A percentile compares a stretch with the other conserved stretches of the same genome.
Evolutionary conservation across 2,329 filamentous ascomycete species (phyloP).

Genomic region (Aspergillus clavatus): DNA sequence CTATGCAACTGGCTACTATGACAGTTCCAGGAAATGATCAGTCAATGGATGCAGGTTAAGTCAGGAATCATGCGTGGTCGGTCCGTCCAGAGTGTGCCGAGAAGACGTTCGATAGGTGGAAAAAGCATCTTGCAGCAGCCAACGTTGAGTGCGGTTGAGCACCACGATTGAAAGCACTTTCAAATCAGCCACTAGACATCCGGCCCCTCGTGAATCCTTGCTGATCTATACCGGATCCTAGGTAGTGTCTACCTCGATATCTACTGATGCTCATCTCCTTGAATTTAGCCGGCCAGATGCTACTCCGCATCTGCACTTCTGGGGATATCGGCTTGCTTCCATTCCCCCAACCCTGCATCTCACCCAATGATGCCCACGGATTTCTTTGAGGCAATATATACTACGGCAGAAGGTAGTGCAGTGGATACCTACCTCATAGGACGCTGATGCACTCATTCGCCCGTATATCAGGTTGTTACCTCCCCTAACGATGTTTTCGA

Average conservation of each 20-base stretch:
- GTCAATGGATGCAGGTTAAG: not conserved
- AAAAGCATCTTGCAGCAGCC: not conserved
- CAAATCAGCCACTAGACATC: not conserved
- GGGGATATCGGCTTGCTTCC: not conserved
- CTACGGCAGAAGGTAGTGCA: not conserved
- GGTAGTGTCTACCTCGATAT: no score
- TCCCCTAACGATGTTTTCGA: not conserved
- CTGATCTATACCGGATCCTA: no score
- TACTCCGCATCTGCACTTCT: not conserved
- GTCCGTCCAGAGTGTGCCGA: no score
- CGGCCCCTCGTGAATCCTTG: no score
- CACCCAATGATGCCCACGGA: no score
- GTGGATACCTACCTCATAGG: not conserved
- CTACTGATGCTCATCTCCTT: no score
- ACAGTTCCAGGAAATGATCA: not conserved
- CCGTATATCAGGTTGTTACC: not conserved
- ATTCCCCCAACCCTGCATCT: not conserved
- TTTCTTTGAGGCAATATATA: not conserved
- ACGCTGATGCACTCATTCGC: not conserved
- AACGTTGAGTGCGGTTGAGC: not conserved
- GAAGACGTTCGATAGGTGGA: conserved; percentile 1
- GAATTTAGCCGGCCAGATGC: not conserved
- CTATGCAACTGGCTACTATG: no score
- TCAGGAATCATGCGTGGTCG: no score
- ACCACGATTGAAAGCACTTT: no score